Evolutionary conservation across 225 moss, liverwort and hornwort species (phyloP), one percentile per base, ranked within the genome.

Genomic region (Climacium dendroides): DNA sequence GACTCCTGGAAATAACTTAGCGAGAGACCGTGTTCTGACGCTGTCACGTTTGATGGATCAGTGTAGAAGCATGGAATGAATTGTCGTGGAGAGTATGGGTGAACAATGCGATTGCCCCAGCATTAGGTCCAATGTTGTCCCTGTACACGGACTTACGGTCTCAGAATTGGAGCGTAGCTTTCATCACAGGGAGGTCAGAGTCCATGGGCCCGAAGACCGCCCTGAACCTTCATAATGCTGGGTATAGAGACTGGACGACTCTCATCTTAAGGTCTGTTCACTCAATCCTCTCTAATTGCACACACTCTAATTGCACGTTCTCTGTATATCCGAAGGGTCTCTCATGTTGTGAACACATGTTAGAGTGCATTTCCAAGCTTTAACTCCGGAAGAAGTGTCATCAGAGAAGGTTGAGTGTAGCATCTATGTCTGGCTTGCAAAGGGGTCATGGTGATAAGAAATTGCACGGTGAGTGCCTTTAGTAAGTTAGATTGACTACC

Each of bases 121-220:
- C 95, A 22, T 81, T 99, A 35, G 84, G 90, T 61, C 87, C 94
- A 55, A 94, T 94, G 53, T 57, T 97, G 84, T 90, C 90, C 20
- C 84, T 97, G 63, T 97, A 95, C 90, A 94, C 88, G 7, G 89
- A 95, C 76, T 85, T 99, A 14, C 93, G 88, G 52, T 90, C 92
- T 85, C 90, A 89, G 73, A 95, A 97, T 60, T 93, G 95, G 87
- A 95, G 96, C 84, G 52, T 96, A 45, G 93, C 93, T 58, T 96
- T 97, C 71, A 92, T 99, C 87, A 95, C 95, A 32, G 96, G 97
- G 64, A 95, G 96, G 88, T 88, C 94, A 41, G 92, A 95, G 81
- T 85, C 77, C 52, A 94, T 94, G 80, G 89, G 92, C 79, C 91
- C 89, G 43, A 89, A 25, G 32, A 97, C 97, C 26, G 89, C 88